Base-by-base conservation (phyloP, 2,329 filamentous ascomycete genomes). In the Ceratocystis lukuohia region DNA sequence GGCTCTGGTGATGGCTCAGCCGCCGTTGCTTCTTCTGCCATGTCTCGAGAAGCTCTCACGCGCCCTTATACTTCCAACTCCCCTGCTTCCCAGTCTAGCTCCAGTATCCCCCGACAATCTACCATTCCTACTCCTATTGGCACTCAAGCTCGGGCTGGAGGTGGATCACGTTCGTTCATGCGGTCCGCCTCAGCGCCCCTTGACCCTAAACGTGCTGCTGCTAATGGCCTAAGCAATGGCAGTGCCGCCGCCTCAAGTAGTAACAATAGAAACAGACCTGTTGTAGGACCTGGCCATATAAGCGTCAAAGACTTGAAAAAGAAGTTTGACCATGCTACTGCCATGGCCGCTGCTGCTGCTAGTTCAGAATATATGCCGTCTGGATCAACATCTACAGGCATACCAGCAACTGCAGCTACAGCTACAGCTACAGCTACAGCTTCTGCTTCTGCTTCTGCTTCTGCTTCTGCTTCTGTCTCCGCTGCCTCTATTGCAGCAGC, bases 221-320 rank as follows among this genome's bases (percentile, higher is more conserved):
- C 48, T 28, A 28, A 10, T 8, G 25, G 20, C 48, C 22, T 15
- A 2, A 65, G 64, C 56, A 57, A 45, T 30, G 44, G 44, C 25
- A 53, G 46, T 28, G 20, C 56, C 41, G 25, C 53, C 46, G 17
- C 57, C n/a, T 28, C 20, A 8, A 46, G 45, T 30, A 56, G 50
- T 62, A 22, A 44, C 33, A 10, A 61, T 17, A 46, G n/a, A 22
- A 50, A 61, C 28, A 50, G 48, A 22, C 50, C 61, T 15, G 37
- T 59, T 8, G 41, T 48, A 20, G 64, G 59, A 20, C 33, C 66
- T 15, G 64, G 65, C 22, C 67, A 68, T 7, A 68, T 68, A n/a
- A 92, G 87, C 68, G 88, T 94, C 70, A 90, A 87, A 76, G 89
- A 94, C 72, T 79, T 94, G 69, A 86, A 89, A 71, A 89, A 87